Conservation (phyloP, 2,329 filamentous ascomycete genomes). For the Fusarium praegraminearum region DNA sequence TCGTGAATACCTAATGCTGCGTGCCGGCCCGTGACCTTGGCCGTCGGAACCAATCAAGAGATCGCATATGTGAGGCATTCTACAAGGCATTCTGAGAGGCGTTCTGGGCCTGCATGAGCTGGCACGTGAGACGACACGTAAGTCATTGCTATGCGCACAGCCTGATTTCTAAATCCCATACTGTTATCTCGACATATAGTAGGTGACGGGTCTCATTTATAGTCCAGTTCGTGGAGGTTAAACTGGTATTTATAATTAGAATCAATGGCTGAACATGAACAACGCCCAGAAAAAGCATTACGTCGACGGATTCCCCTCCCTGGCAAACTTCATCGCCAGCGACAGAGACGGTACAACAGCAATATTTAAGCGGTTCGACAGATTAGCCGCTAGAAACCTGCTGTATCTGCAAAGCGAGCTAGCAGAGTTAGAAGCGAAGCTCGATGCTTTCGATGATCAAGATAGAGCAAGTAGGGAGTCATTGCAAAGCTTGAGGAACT, state of each 20-base stretch:
- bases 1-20: no score
- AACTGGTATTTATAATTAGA: no score
- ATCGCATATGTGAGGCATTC: no score
- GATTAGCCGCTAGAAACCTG: conserved; percentile 14
- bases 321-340: conserved; percentile 17
- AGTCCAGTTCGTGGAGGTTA: no score
- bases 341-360: conserved; percentile 22
- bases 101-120: no score
- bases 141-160: fast-evolving
- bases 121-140: no score
- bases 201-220: no score
- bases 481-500: conserved; percentile 14
- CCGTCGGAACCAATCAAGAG: fast-evolving
- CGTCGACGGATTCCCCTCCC: conserved; percentile 21
- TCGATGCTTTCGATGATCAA: neutral
- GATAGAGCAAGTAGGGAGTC: neutral
- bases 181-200: no score
- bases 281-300: neutral
- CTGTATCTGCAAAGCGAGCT: conserved; percentile 4
- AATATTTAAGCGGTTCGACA: conserved; percentile 22
- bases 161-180: no score
- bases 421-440: neutral
- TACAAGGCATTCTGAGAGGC: no score
- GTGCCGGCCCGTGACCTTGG: no score
- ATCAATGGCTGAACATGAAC: no score